Evolutionary conservation across 2,329 filamentous ascomycete species (phyloP).

Genomic region (Botrytis paeoniae): DNA sequence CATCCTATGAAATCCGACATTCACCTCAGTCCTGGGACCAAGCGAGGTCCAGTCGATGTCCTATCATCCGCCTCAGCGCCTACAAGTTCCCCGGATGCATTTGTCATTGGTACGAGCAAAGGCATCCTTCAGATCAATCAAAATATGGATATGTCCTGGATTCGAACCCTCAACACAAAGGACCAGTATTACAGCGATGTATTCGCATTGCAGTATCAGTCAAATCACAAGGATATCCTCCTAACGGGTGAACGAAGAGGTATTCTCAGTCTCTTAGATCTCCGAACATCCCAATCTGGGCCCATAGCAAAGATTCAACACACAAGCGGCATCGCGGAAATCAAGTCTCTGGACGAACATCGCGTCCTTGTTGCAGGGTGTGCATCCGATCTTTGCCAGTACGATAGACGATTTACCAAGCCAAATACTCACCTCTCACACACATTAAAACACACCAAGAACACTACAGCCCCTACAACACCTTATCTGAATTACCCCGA

Average conservation of each 20-base stretch:
- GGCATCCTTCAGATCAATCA: constrained; percentile 12
- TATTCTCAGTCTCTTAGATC: constrained; percentile 35
- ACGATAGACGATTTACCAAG: constrained; percentile 51
- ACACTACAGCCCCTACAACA: constrained; percentile 21
- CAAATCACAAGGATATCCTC: constrained; percentile 45
- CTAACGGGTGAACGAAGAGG: constrained; percentile 52
- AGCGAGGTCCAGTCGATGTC: background rate
- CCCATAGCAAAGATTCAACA: constrained; percentile 34
- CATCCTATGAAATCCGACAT: background rate
- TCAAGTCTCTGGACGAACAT: constrained; percentile 48
- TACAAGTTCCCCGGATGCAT: background rate
- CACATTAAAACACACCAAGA: background rate
- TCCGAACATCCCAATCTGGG: constrained; percentile 32
- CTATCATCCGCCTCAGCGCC: constrained; percentile 11
- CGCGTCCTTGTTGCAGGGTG: constrained; percentile 54
- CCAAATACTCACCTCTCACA: constrained; percentile 8
- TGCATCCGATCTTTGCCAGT: constrained; percentile 49
- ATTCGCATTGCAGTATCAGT: constrained; percentile 50
- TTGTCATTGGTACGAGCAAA: constrained; percentile 16
- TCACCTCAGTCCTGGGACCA: constrained; percentile 4
- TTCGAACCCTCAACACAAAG: background rate
- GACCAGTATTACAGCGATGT: constrained; percentile 38
- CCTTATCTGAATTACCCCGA: constrained; percentile 49
- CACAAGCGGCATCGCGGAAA: constrained; percentile 45
- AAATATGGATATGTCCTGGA: constrained; percentile 10